phyloP scores from a whole-genome alignment of 371 early-diverging fungal species.

The Mucor saturninus region DNA sequence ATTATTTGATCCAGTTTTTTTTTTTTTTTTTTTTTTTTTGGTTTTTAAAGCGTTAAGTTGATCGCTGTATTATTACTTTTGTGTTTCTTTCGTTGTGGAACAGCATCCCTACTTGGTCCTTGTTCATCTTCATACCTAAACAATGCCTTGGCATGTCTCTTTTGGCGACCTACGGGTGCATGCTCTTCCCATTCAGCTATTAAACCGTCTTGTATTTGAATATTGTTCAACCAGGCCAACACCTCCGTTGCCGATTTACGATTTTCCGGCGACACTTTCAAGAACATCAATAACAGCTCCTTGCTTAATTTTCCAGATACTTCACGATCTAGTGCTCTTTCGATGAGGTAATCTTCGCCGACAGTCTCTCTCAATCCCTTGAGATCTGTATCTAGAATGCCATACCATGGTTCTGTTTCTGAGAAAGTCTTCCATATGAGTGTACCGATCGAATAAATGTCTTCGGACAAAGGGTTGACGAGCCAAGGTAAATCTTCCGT shows the following conservation, averaged over 20 bases:
- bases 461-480: slow-evolving; percentile 63
- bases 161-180: slow-evolving; percentile 39
- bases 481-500: slow-evolving; percentile 46
- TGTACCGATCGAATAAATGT: slow-evolving; percentile 68
- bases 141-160: slow-evolving; percentile 36
- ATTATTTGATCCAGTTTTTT: no score
- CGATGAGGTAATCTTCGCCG: slow-evolving; percentile 51
- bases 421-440: slow-evolving; percentile 69
- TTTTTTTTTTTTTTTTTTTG: no score
- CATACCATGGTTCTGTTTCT: slow-evolving; percentile 69
- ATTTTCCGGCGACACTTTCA: slow-evolving; percentile 52
- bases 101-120: background rate
- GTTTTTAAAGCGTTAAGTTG: background rate
- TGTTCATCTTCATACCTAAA: slow-evolving; percentile 25
- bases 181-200: slow-evolving; percentile 47
- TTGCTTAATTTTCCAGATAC: slow-evolving; percentile 54
- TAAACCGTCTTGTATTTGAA: slow-evolving; percentile 30
- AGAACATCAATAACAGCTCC: slow-evolving; percentile 46
- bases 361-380: slow-evolving; percentile 61
- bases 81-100: slow-evolving; percentile 5
- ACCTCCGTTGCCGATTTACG: slow-evolving; percentile 50
- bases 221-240: slow-evolving; percentile 42
- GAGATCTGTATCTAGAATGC: slow-evolving; percentile 64
- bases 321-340: slow-evolving; percentile 53
- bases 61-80: slow-evolving; percentile 1